Conservation (phyloP, 352 stramenopile species). For the Phytophthora agathidicida region DNA sequence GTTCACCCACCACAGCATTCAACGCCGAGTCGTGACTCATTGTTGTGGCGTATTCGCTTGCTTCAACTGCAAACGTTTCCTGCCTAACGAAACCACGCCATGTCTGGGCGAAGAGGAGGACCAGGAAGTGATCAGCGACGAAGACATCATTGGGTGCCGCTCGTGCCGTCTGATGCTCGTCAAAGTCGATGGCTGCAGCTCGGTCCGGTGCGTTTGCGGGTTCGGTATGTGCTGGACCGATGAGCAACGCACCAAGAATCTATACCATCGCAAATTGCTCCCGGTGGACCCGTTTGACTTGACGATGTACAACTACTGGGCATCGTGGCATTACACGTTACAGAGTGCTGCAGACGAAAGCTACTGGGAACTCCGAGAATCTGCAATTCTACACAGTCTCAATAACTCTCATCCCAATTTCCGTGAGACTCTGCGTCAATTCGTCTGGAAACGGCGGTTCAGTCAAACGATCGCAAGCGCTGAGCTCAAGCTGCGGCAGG, state of each 20-base stretch:
- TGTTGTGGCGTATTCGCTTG: slow-evolving; percentile 42
- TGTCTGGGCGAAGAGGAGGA: slow-evolving; percentile 16
- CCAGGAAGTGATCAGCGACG: slow-evolving; percentile 18
- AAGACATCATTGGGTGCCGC: slow-evolving; percentile 42
- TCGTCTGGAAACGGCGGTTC: slow-evolving; percentile 31
- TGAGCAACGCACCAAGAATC: slow-evolving; percentile 23
- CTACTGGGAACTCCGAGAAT: slow-evolving; percentile 3
- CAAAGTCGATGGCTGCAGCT: slow-evolving; percentile 54
- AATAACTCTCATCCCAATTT: slow-evolving; percentile 10
- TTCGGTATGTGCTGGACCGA: slow-evolving; percentile 44
- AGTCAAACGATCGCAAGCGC: background rate
- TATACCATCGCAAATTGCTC: slow-evolving; percentile 27
- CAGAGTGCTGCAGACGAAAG: background rate
- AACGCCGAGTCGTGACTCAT: slow-evolving; percentile 36
- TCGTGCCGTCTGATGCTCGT: slow-evolving; percentile 51
- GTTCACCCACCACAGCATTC: slow-evolving; percentile 35
- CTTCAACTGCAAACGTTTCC: slow-evolving; percentile 60
- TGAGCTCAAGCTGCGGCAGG: slow-evolving; percentile 9
- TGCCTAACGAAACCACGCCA: slow-evolving; percentile 14
- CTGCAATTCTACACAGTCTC: slow-evolving; percentile 3
- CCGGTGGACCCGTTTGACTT: slow-evolving; percentile 45
- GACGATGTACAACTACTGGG: slow-evolving; percentile 23
- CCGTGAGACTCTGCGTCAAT: slow-evolving; percentile 5
- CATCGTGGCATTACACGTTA: slow-evolving; percentile 9
- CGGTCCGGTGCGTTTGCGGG: slow-evolving; percentile 46